Percentiles rank a stretch among this genome's conserved stretches.
phyloP scores from a whole-genome alignment of 345 rosid species.

The Carallia pectinifolia region DNA sequence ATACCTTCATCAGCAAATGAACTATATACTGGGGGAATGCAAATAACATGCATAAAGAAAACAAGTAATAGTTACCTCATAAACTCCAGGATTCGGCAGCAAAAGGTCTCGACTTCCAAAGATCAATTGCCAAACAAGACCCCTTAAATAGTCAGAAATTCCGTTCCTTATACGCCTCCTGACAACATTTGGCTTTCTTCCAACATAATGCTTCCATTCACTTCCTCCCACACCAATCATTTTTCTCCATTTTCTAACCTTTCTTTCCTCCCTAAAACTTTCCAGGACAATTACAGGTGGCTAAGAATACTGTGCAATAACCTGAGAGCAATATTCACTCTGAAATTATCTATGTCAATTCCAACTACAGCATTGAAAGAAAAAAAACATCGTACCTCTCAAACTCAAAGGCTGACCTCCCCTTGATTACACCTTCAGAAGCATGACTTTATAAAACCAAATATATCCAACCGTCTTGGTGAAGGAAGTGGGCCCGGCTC shows the following conservation, averaged over 20 bases:
- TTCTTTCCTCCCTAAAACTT: conserved; percentile 74
- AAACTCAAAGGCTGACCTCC: conserved; percentile 43
- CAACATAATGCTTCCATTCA: conserved; percentile 90
- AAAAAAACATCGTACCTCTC: conserved; percentile 44
- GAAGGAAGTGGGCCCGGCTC: conserved; percentile 69
- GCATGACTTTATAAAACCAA: conserved; percentile 70
- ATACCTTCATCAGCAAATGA: not conserved
- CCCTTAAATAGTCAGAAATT: conserved; percentile 94
- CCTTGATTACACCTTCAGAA: conserved; percentile 51
- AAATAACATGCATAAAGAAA: not conserved
- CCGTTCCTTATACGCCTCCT: conserved; percentile 86
- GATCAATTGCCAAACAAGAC: conserved; percentile 94
- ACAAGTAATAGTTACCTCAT: conserved; percentile 48
- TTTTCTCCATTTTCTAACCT: conserved; percentile 91
- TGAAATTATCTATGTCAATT: conserved; percentile 1
- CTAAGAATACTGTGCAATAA: conserved; percentile 11
- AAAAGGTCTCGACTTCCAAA: conserved; percentile 91
- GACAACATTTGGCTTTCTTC: conserved; percentile 86
- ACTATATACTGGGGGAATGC: not conserved
- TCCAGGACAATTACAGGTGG: conserved; percentile 13
- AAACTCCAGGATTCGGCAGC: conserved; percentile 94
- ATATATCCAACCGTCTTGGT: conserved; percentile 61
- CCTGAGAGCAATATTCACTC: conserved; percentile 5
- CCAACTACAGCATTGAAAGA: not conserved
- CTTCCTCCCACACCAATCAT: conserved; percentile 97